Base-by-base conservation (phyloP, 805 yeast species). In the Sungouiella thailandica region DNA sequence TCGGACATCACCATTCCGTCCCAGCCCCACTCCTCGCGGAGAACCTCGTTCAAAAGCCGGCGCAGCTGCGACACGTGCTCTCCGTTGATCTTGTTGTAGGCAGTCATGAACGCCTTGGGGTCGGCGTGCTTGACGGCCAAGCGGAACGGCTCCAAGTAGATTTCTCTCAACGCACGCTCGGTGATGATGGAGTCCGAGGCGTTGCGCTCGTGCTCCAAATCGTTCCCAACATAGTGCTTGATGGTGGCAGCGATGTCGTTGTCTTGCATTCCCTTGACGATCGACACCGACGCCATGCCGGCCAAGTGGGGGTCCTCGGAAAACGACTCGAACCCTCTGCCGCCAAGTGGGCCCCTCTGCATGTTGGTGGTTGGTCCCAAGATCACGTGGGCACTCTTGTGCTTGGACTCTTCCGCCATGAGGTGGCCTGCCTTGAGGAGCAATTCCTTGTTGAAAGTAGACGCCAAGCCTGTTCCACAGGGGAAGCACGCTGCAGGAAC, bases 261-360 rank as follows among this genome's bases (percentile, higher is more conserved):
- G 23, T 39, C 42, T 39, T 56, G 61, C 28, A 58, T 57, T 9
- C 64, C 62, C 9, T 47, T 49, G 17, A 58, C 43, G 12, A 58
- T 40, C n/a, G 52, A 27, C 3, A 44, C 48, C 22, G 60, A 43
- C 16, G 50, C 52, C 28, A 50, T 37, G 14, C 62, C 64, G 7
- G 60, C 46, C 28, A 58, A 48, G 31, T 50, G 49, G 15, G 62
- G 61, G 36, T 58, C 62, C 42, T 58, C 62, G 29, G 57, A 49
- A 34, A 55, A 58, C 12, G 59, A 52, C 40, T 58, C 62, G 35
- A 57, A 58, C 3, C 61, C 60, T 36, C 62, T 41, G 9, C 64
- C 64, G 12, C 64, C 64, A 25, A 56, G 38, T 4, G 62, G 61
- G 15, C 62, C 62, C 33, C 62, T 47, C 37, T 51, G 58, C 41